Conservation (phyloP, 148 eudicot genomes). For the Dianthus caryophyllus region DNA sequence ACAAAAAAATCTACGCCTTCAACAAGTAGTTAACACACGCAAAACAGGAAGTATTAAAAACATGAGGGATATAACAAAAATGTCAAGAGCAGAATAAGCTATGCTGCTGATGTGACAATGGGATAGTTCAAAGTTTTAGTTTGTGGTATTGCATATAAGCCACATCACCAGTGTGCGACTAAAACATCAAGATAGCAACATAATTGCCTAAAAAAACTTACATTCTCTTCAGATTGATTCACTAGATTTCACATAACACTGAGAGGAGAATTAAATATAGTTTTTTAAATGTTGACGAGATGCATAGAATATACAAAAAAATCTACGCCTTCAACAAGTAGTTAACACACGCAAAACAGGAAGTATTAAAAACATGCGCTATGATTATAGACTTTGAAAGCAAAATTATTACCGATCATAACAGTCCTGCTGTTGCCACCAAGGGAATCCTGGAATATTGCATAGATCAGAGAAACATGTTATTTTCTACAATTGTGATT, state of each 20-base stretch:
- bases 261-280: neutral
- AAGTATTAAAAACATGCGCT: neutral
- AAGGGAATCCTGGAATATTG: constrained; percentile 76
- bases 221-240: too few relatives aligned
- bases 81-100: neutral
- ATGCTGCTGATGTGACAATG: constrained; percentile 3
- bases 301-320: neutral
- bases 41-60: neutral
- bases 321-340: neutral
- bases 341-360: neutral
- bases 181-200: neutral
- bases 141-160: too few relatives aligned
- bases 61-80: constrained; percentile 2
- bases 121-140: neutral
- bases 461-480: constrained; percentile 2
- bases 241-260: too few relatives aligned
- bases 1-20: too few relatives aligned
- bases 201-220: neutral
- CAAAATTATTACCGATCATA: constrained; percentile 70
- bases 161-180: too few relatives aligned
- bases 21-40: too few relatives aligned
- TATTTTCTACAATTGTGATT: neutral
- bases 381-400: constrained; percentile 8
- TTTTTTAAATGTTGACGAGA: neutral
- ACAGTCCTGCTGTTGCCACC: constrained; percentile 99